Conservation (phyloP, 2,329 filamentous ascomycete species). For the Aureobasidium sp. region DNA sequence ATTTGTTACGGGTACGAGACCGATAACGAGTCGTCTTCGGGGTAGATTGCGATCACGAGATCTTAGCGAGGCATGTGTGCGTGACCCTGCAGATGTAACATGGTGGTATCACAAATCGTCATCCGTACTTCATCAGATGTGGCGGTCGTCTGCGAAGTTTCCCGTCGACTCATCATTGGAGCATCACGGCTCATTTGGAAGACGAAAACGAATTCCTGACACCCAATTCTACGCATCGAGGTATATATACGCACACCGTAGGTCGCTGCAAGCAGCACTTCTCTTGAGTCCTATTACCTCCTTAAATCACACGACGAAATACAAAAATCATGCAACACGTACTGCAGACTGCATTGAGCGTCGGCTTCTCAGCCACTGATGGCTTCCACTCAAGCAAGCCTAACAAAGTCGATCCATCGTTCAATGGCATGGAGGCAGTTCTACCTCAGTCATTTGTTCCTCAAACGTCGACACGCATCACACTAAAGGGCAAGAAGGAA, state of each 20-base stretch:
- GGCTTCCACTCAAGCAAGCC: slow-evolving; percentile 30
- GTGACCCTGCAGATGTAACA: background rate
- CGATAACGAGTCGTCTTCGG: background rate
- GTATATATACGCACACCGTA: background rate
- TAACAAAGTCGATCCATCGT: slow-evolving; percentile 25
- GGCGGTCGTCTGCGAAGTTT: background rate
- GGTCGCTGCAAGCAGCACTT: background rate
- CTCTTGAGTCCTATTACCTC: background rate
- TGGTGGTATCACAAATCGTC: background rate
- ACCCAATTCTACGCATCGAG: background rate
- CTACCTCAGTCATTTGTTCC: slow-evolving; percentile 25
- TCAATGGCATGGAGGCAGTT: slow-evolving; percentile 26
- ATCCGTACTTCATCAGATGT: slow-evolving; percentile 7
- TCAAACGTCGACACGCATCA: slow-evolving; percentile 22
- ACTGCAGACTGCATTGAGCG: slow-evolving; percentile 29
- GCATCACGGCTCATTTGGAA: background rate
- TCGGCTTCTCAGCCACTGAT: slow-evolving; percentile 28
- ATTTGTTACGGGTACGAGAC: too few relatives aligned
- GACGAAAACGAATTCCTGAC: slow-evolving; percentile 5
- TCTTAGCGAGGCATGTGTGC: background rate
- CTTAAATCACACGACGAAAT: background rate
- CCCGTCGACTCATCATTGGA: slow-evolving; percentile 3
- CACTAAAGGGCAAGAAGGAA: slow-evolving; percentile 27
- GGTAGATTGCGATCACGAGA: background rate
- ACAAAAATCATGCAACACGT: slow-evolving; percentile 30